Base-by-base conservation (phyloP, 73 alveolate genomes). In the Paramecium caudatum region DNA sequence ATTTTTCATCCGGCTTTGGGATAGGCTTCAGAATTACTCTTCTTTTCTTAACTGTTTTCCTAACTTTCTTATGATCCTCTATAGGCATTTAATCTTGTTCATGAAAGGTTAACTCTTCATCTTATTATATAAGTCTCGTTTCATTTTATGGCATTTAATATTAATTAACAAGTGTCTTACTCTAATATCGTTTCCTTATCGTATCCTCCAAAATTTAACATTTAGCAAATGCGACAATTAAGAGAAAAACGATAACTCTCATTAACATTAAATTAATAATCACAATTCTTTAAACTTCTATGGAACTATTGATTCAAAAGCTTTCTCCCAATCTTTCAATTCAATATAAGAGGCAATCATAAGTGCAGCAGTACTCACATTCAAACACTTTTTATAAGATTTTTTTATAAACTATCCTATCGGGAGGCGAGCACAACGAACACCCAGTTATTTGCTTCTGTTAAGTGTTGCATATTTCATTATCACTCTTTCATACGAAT, bases 311-410 rank as follows among this genome's bases (percentile, higher is more conserved):
- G 45, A 41, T 3, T 74, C 88, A 45, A 74, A 74, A 10, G 88
- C 47, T 21, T 37, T 23, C 2, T 47, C 32, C 88, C 88, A 74
- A 43, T 74, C 88, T 74, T 37, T 74, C 16, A 15, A 74, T 4
- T 74, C 32, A n/a, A 74, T 13, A 63, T 68, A 74, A 34, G 25
- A 25, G 8, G 88, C 30, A 19, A 74, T 74, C 69, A 74, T 41
- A 13, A 74, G 7, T 7, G 88, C 88, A 41, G 88, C 88, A 34
- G 88, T 74, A 74, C 88, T 74, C 1, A 74, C 88, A 74, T 74
- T 74, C 15, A 74, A 74, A 45, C 88, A 74, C 32, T 74, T 74
- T 74, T 74, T 74, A 12, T 41, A 74, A 74, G 36, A 41, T 17
- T 30, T 23, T 74, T 74, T 74, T 10, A 74, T 74, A 16, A 15